Evolutionary conservation across 345 rosid species (phyloP).

Genomic region (Gossypioides kirkii): DNA sequence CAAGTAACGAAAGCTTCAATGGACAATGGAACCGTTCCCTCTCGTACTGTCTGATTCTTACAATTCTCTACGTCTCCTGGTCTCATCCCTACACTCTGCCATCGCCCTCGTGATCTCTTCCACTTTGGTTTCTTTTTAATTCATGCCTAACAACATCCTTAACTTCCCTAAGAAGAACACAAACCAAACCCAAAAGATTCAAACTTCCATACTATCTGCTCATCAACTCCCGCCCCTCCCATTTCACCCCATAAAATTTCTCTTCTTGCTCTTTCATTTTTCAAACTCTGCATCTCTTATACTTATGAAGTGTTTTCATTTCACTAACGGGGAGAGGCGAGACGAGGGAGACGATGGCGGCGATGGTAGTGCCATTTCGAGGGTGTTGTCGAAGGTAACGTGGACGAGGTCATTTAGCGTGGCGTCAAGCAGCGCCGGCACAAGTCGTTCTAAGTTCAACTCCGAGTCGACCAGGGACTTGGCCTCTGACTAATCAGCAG

Average conservation of each 20-base stretch:
- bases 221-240: background rate
- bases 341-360: conserved; percentile 27
- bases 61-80: background rate
- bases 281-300: background rate
- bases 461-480: conserved; percentile 65
- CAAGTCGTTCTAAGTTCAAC: conserved; percentile 76
- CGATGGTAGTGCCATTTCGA: conserved; percentile 34
- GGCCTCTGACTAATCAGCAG: conserved; percentile 37
- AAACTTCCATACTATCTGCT: background rate
- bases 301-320: conserved; percentile 92
- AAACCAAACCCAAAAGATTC: background rate
- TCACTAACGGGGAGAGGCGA: conserved; percentile 63
- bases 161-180: background rate
- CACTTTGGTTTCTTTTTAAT: background rate
- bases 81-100: background rate
- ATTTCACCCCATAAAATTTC: background rate
- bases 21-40: background rate
- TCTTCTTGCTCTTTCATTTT: background rate
- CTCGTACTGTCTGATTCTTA: background rate
- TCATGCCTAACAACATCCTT: background rate
- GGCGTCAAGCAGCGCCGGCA: conserved; percentile 64
- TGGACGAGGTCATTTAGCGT: conserved; percentile 92
- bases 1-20: background rate
- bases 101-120: conserved; percentile 1
- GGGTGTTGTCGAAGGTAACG: conserved; percentile 55